Base-by-base conservation (phyloP, 148 eudicot genomes). In the Rhododendron williamsianum region DNA sequence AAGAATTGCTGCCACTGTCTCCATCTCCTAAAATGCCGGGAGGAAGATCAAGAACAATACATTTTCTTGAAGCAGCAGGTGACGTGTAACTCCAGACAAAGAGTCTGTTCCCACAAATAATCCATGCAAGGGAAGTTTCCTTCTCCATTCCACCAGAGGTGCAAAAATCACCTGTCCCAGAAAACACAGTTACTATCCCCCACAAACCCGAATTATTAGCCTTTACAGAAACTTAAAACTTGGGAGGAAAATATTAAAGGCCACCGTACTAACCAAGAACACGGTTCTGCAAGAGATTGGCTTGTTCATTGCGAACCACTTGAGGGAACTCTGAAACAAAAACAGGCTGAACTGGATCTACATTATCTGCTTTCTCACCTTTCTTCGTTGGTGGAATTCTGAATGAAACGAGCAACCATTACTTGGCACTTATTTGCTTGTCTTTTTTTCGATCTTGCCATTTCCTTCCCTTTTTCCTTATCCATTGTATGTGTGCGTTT, bases 271-370 rank as follows among this genome's bases (percentile, higher is more conserved):
- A 86, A 96, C 99, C 98, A 89, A 91, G 89, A 87, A 84, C 78
- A 83, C 79, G 89, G 77, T 90, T 92, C 84, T 90, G 93, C 85
- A 91, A 72, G 78, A 87, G 83, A 52, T 67, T 85, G 76, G 87
- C 86, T 85, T 95, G 97, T 81, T 95, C 98, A 87, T 92, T 95
- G 78, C 96, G 95, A 87, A 95, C 94, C 76, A 84, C 92, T 90
- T 94, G 98, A 0, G 99, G 99, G 87, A 95, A 92, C 77, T 96
- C 98, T 89, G 93, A 96, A 87, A 96, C 95, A 91, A 90, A 95
- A 43, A 94, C 94, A 80, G 99, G 99, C 83, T 92, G 88, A 45
- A 85, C 84, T 76, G 91, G 90, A 79, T 93, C 93, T 83, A 63
- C 81, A 65, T 89, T 92, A 81, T 92, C 93, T 54, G 74, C 87